phyloP scores from a whole-genome alignment of 179 eudicot species.

The Drosera spatulata region DNA sequence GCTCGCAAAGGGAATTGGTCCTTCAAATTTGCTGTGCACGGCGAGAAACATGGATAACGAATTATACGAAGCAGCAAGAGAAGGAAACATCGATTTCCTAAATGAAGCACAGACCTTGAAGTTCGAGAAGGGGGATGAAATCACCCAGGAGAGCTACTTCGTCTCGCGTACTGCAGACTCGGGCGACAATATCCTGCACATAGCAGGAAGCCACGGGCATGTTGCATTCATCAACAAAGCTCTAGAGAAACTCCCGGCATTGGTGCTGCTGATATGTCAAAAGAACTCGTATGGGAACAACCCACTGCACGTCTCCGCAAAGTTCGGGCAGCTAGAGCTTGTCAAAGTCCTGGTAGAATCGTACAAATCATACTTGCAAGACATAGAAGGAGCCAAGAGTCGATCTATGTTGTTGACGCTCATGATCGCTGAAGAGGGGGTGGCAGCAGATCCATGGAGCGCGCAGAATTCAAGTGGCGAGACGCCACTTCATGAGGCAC shows the following conservation, averaged over 20 bases:
- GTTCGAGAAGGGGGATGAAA: constrained; percentile 8
- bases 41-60: constrained; percentile 16
- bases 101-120: constrained; percentile 7
- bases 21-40: background rate
- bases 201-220: constrained; percentile 21
- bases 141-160: constrained; percentile 19
- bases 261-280: constrained; percentile 22
- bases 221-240: constrained; percentile 20
- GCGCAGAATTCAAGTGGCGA: constrained; percentile 27
- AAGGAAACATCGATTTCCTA: constrained; percentile 22
- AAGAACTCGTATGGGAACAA: constrained; percentile 23
- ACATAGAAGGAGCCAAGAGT: constrained; percentile 16
- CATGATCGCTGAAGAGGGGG: constrained; percentile 24
- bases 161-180: constrained; percentile 13
- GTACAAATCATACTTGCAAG: constrained; percentile 21
- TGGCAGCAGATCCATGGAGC: constrained; percentile 26
- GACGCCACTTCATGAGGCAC: constrained; percentile 34
- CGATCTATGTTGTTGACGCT: constrained; percentile 18
- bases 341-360: constrained; percentile 15
- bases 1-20: no score
- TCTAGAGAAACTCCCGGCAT: constrained; percentile 22
- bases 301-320: constrained; percentile 30
- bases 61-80: constrained; percentile 21
- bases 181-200: constrained; percentile 30
- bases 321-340: constrained; percentile 17